Percentiles rank a stretch among this genome's conserved stretches.
Evolutionary conservation across 768 basidiomycete species (phyloP).

Genomic region (Mycena kentingensis): DNA sequence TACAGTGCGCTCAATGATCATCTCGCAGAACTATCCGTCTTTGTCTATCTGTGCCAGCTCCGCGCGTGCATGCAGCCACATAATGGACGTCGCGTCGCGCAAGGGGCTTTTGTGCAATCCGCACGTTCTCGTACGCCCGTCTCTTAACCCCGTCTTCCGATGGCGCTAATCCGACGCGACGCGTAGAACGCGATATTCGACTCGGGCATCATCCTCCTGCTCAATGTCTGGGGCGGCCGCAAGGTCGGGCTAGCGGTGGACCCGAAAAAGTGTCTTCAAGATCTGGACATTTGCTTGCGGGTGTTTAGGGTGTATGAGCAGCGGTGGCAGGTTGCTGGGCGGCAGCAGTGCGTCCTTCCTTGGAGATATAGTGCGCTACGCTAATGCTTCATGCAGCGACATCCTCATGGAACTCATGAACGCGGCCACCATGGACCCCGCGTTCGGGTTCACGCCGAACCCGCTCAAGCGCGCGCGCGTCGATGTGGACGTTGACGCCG

Average conservation of each 20-base stretch:
- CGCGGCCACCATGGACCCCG: constrained; percentile 8
- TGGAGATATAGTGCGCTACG: neutral
- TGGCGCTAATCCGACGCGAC: too few relatives aligned
- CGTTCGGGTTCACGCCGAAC: constrained; percentile 3
- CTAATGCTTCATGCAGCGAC: constrained; percentile 5
- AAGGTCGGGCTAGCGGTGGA: constrained; percentile 8
- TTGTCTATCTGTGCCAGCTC: constrained; percentile 76
- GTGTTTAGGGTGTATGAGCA: constrained; percentile 14
- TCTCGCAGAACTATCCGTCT: constrained; percentile 42
- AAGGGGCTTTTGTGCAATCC: constrained; percentile 13
- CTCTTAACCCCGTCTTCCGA: constrained; percentile 11
- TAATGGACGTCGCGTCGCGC: constrained; percentile 46
- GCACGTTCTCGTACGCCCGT: constrained; percentile 11
- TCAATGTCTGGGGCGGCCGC: constrained; percentile 18
- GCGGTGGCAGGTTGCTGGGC: constrained; percentile 19
- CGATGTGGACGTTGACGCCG: constrained; percentile 1
- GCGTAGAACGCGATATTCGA: constrained; percentile 4
- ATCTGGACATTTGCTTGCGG: constrained; percentile 16
- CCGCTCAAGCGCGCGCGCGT: constrained; percentile 12
- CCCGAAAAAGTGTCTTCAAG: constrained; percentile 18
- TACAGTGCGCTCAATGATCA: constrained; percentile 25
- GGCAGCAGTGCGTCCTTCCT: constrained; percentile 15
- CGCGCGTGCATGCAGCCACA: constrained; percentile 62
- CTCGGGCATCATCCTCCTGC: constrained; percentile 1
- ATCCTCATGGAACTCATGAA: constrained; percentile 20